Evolutionary conservation across 2,329 filamentous ascomycete genomes (phyloP).

Genomic region (Teratosphaeria destructans): DNA sequence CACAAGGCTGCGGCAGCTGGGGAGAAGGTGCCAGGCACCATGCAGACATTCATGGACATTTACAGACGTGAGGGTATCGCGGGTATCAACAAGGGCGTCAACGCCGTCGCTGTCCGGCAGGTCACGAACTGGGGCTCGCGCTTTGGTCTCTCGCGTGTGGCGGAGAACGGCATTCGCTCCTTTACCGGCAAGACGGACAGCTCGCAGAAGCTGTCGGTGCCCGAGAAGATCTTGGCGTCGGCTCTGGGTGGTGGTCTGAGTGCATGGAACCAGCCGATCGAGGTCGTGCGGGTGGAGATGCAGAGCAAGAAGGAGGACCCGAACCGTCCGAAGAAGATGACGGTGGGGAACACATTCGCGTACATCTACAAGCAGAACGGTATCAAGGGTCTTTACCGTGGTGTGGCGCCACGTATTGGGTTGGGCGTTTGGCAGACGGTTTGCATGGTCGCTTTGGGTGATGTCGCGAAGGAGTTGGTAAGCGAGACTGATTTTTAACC

Average conservation of each 20-base stretch:
- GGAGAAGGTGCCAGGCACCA: slow-evolving; percentile 78
- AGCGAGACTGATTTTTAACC: not conserved
- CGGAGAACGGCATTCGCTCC: slow-evolving; percentile 76
- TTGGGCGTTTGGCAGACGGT: slow-evolving; percentile 98
- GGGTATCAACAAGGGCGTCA: slow-evolving; percentile 98
- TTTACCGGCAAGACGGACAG: slow-evolving; percentile 64
- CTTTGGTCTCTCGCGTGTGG: slow-evolving; percentile 86
- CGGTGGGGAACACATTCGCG: slow-evolving; percentile 65
- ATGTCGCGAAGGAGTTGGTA: slow-evolving; percentile 57
- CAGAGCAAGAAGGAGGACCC: slow-evolving; percentile 98
- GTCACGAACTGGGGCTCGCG: slow-evolving; percentile 99
- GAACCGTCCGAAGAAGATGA: slow-evolving; percentile 98
- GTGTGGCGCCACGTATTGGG: slow-evolving; percentile 86
- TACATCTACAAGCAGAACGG: slow-evolving; percentile 93
- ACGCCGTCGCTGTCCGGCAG: slow-evolving; percentile 95
- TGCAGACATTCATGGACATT: slow-evolving; percentile 93
- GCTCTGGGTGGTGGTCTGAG: slow-evolving; percentile 84
- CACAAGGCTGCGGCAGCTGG: slow-evolving; percentile 82
- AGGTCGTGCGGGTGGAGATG: slow-evolving; percentile 99
- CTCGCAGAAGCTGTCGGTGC: slow-evolving; percentile 62
- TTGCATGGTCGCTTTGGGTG: slow-evolving; percentile 98
- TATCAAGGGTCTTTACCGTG: slow-evolving; percentile 85
- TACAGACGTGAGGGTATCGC: slow-evolving; percentile 87
- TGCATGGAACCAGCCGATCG: slow-evolving; percentile 99
- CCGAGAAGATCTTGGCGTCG: slow-evolving; percentile 83